Conservation (phyloP, 306 rosid genomes). For the Sicyos baderoa region DNA sequence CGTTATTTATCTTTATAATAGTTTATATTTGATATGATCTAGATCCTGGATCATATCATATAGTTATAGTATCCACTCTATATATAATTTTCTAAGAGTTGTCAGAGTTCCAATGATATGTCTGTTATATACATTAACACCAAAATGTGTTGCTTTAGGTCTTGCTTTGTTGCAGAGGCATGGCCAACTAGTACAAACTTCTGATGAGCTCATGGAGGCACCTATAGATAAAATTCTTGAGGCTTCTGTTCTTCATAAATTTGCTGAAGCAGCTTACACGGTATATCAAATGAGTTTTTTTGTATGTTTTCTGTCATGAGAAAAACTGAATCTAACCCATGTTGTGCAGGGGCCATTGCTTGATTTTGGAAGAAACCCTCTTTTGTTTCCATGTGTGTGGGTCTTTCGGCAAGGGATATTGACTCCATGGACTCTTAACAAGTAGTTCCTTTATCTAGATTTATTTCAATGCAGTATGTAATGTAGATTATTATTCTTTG, state of each 20-base stretch:
- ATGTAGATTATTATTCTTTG: constrained; percentile 7
- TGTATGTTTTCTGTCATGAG: constrained; percentile 1
- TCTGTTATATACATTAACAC: neutral
- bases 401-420: constrained; percentile 79
- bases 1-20: no score
- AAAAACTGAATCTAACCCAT: constrained; percentile 15
- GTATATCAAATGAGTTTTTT: constrained; percentile 31
- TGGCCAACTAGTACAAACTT: constrained; percentile 32
- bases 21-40: no score
- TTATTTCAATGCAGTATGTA: constrained; percentile 27
- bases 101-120: neutral
- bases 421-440: constrained; percentile 76
- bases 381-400: constrained; percentile 74
- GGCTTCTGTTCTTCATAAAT: constrained; percentile 77
- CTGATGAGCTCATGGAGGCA: constrained; percentile 39
- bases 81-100: neutral
- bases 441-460: constrained; percentile 43
- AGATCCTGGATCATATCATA: no score
- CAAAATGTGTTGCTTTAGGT: constrained; percentile 41
- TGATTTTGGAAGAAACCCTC: constrained; percentile 82
- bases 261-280: constrained; percentile 95
- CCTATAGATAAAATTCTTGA: constrained; percentile 53
- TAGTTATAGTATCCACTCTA: neutral
- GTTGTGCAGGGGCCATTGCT: constrained; percentile 84
- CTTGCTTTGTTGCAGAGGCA: constrained; percentile 66